phyloP scores from a whole-genome alignment of 805 yeast genomes.

The Saccharomycopsis vini region DNA sequence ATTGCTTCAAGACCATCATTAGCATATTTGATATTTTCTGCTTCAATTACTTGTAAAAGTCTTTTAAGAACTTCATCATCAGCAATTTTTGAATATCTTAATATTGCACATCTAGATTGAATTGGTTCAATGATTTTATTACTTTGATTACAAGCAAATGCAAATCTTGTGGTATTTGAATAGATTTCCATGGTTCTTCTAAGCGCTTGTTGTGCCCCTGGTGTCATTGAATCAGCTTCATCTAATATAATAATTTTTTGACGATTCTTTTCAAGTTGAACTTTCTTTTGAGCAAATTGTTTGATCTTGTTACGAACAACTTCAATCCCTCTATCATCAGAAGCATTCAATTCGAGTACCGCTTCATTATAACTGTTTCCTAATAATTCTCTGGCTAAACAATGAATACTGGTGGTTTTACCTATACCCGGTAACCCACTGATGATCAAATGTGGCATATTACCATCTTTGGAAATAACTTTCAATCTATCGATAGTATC shows the following conservation, averaged over 20 bases:
- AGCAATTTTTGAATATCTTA: slow-evolving; percentile 70
- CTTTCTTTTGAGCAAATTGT: slow-evolving; percentile 92
- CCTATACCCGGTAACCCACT: slow-evolving; percentile 98
- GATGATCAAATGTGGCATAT: slow-evolving; percentile 93
- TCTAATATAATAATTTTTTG: slow-evolving; percentile 90
- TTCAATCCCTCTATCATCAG: slow-evolving; percentile 96
- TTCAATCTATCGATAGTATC: slow-evolving; percentile 81
- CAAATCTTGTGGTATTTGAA: slow-evolving; percentile 92
- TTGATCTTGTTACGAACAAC: slow-evolving; percentile 91
- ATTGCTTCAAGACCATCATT: slow-evolving; percentile 90
- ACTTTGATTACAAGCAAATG: slow-evolving; percentile 96
- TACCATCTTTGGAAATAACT: slow-evolving; percentile 84
- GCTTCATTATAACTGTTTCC: slow-evolving; percentile 72
- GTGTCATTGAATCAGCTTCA: slow-evolving; percentile 95
- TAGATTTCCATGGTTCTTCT: slow-evolving; percentile 93
- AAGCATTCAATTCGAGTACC: slow-evolving; percentile 86
- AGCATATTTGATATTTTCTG: slow-evolving; percentile 67
- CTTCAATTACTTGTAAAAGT: slow-evolving; percentile 57
- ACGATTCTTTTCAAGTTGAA: slow-evolving; percentile 75
- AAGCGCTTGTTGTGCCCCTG: slow-evolving; percentile 92
- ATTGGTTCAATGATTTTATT: slow-evolving; percentile 93
- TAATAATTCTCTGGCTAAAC: slow-evolving; percentile 76
- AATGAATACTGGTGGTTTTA: slow-evolving; percentile 87
- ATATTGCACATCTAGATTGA: slow-evolving; percentile 92
- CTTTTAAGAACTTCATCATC: slow-evolving; percentile 82